Percentiles rank a stretch among this genome's conserved stretches.
Evolutionary conservation across 805 yeast genomes (phyloP).

Genomic region (Hanseniaspora mollemarum): DNA sequence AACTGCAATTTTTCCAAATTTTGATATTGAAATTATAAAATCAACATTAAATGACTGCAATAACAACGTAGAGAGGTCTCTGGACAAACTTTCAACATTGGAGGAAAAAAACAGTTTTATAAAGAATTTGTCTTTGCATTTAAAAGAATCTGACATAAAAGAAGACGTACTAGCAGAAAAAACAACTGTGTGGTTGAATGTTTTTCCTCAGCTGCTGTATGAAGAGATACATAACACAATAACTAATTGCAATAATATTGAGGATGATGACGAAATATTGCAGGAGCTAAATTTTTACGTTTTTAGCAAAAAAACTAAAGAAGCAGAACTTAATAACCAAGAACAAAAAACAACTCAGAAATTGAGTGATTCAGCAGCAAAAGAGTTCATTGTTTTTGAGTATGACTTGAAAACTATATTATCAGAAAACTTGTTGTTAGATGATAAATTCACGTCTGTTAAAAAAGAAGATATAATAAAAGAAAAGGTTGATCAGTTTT

Average conservation of each 20-base stretch:
- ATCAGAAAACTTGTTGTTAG: not conserved
- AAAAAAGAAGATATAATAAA: conserved; percentile 5
- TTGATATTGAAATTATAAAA: conserved; percentile 27
- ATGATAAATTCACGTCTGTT: not conserved
- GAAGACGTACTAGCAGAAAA: conserved; percentile 24
- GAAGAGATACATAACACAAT: not conserved
- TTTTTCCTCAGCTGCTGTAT: conserved; percentile 7
- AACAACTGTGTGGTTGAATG: conserved; percentile 24
- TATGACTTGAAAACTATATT: not conserved
- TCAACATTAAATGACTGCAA: conserved; percentile 26
- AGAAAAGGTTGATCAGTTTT: conserved; percentile 20
- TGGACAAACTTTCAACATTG: not conserved
- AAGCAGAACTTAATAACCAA: not conserved
- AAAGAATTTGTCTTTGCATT: not conserved
- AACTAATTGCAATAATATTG: not conserved
- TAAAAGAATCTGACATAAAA: not conserved
- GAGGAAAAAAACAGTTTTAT: not conserved
- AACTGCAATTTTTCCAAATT: conserved; percentile 39
- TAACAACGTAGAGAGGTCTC: conserved; percentile 25
- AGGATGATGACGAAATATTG: not conserved
- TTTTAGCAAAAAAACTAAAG: not conserved
- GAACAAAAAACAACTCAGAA: not conserved
- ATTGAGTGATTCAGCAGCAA: not conserved
- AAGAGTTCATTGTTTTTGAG: not conserved
- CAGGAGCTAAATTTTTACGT: not conserved